Evolutionary conservation across 768 basidiomycete species (phyloP), one percentile per base, ranked within the genome.

Genomic region (Boletus subparvulus): DNA sequence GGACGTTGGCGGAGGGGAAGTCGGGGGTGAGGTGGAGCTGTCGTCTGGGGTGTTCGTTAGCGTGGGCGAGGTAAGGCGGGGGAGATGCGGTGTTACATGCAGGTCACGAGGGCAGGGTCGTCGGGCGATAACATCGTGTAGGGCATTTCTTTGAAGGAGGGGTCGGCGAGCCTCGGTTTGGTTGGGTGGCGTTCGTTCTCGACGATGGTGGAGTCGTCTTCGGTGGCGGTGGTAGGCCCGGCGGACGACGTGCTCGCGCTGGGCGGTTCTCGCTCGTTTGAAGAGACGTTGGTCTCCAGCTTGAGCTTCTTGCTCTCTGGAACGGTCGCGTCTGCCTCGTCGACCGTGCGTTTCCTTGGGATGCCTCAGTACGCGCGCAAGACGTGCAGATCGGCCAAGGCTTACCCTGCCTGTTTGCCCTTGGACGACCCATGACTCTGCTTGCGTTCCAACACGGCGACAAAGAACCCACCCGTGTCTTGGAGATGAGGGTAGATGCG

Each of bases 381-480:
- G 14, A 50, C 2, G 37, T 8, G 17, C 16, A 21, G 33, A 41
- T 16, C 4, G 33, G n/a, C 1, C 11, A 46, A 13, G 17, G 3
- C 51, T 52, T 51, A 71, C 70, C 55, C 50, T 45, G 52, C 46
- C 5, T 63, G 59, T 26, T 24, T 60, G 28, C 40, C 55, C n/a
- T 48, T 36, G 4, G 47, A 30, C 6, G 41, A 30, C 3, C 61
- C 54, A 33, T 56, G 47, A 11, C 28, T 56, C 16, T 61, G 56
- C 51, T 75, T 82, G 65, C 79, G 83, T 67, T 88, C 81, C 36
- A 98, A 71, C 0, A 97, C 89, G 12, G 94, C 94, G n/a, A 99
- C 86, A 68, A 97, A 99, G 75, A 99, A 99, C 0, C 94, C 97
- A 3, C 97, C 97, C 0, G 94, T 92, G 66, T 99, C 91, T 72